Conservation (phyloP, 352 stramenopile genomes). For the Albugo laibachii region DNA sequence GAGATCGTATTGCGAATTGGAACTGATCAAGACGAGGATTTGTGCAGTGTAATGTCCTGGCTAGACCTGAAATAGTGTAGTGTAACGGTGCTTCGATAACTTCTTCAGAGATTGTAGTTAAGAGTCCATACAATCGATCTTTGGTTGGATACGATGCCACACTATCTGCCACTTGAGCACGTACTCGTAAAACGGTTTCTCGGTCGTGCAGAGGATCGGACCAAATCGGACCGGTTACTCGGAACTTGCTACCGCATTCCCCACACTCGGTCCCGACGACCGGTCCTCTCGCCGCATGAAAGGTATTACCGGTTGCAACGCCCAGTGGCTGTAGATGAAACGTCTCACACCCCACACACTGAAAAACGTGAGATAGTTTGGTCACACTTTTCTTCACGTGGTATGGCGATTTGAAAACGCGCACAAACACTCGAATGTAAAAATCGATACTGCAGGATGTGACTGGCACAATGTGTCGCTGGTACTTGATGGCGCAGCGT, state of each 20-base stretch:
- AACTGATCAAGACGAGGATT: constrained; percentile 82
- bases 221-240: constrained; percentile 95
- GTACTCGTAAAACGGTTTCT: constrained; percentile 69
- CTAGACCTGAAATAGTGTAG: constrained; percentile 89
- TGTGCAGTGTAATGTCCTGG: constrained; percentile 83
- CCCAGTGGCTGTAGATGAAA: constrained; percentile 93
- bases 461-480: constrained; percentile 92
- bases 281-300: constrained; percentile 54
- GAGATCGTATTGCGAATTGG: constrained; percentile 87
- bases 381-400: constrained; percentile 88
- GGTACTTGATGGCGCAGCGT: constrained; percentile 87
- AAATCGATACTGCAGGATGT: constrained; percentile 98
- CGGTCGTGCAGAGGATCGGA: constrained; percentile 90
- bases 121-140: constrained; percentile 82
- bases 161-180: constrained; percentile 54
- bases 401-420: constrained; percentile 91
- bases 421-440: constrained; percentile 98
- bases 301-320: constrained; percentile 71
- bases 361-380: constrained; percentile 76
- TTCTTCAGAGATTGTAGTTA: constrained; percentile 93
- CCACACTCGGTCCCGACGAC: constrained; percentile 54
- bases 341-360: constrained; percentile 92
- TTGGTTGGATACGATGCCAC: constrained; percentile 83
- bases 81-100: constrained; percentile 89
- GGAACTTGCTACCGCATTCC: constrained; percentile 68